Base-by-base conservation (phyloP, 257 asterid genomes). In the Gentiana dahurica region DNA sequence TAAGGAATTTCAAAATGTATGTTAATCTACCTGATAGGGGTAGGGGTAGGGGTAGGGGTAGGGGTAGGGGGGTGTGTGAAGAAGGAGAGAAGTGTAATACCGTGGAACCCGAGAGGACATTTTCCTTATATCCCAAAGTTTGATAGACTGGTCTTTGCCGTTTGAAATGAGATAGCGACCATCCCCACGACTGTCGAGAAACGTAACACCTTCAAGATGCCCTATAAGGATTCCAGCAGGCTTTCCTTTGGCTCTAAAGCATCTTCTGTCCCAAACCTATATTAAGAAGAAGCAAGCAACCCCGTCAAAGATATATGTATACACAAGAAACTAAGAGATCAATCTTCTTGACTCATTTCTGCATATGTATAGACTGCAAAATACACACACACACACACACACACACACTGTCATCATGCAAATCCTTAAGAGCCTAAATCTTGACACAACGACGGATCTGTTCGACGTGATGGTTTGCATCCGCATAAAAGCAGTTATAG, bases 251-350 rank as follows among this genome's bases (percentile, higher is more conserved):
- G 82, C 75, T 66, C 77, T 64, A 50, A 80, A 67, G 81, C 97
- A 83, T 6, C 97, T 88, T 67, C 95, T 76, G 73, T 89, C 95
- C 97, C 97, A 89, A 53, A 89, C 94, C 97, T 89, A 67, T 24
- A 59, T 39, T 37, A 36, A 54, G 35, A 35, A 62, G 51, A n/a
- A n/a, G n/a, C n/a, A n/a, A n/a, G n/a, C 53, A 61, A 60, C 36
- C 37, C 49, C n/a, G 32, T 15, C 48, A 34, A 32, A 57, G 53
- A 62, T 48, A 62, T 55, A 12, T 6, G n/a, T n/a, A n/a, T n/a
- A 58, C 54, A 45, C 15, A 59, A 32, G 52, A 15, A 37, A 13
- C 1, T 43, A 9, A 8, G 41, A 49, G 57, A 44, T 34, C 32
- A n/a, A n/a, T n/a, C n/a, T 38, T 9, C 11, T 3, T 13, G 32